phyloP scores from a whole-genome alignment of 2,329 filamentous ascomycete species.

The Xylaria sp. region DNA sequence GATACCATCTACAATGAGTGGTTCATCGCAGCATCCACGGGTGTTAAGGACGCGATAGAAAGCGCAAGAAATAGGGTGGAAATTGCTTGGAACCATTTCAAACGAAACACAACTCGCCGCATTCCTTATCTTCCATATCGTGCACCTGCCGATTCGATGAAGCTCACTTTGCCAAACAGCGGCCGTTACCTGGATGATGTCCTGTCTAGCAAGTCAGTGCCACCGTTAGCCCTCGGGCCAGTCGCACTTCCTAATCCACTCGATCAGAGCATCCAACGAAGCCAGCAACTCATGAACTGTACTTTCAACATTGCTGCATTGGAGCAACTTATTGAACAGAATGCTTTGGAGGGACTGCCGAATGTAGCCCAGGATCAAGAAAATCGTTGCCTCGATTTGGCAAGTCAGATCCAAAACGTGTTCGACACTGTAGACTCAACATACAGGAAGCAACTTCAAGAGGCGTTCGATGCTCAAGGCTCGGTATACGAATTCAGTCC shows the following conservation, averaged over 20 bases:
- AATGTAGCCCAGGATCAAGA: not conserved
- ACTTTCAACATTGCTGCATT: conserved; percentile 37
- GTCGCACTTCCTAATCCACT: conserved; percentile 39
- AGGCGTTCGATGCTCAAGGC: conserved; percentile 37
- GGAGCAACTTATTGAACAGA: conserved; percentile 25
- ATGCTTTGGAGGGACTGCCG: too few relatives aligned
- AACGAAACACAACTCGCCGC: conserved; percentile 48
- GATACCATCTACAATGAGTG: conserved; percentile 35
- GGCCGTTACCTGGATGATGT: conserved; percentile 46
- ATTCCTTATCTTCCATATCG: conserved; percentile 56
- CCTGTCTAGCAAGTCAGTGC: conserved; percentile 8
- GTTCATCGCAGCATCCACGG: conserved; percentile 46
- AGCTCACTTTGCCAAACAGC: conserved; percentile 56
- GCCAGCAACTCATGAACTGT: conserved; percentile 38
- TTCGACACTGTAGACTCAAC: conserved; percentile 47
- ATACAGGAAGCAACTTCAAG: conserved; percentile 48
- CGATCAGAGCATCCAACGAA: conserved; percentile 42
- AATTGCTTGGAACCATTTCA: conserved; percentile 55
- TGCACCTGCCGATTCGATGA: conserved; percentile 49
- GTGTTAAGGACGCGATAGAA: conserved; percentile 48
- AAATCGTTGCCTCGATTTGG: conserved; percentile 43
- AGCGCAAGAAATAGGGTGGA: conserved; percentile 48
- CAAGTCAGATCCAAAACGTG: conserved; percentile 51
- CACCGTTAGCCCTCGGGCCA: not conserved
- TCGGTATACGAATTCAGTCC: conserved; percentile 56